Evolutionary conservation across 306 rosid genomes (phyloP).

Genomic region (Betula pendula): DNA sequence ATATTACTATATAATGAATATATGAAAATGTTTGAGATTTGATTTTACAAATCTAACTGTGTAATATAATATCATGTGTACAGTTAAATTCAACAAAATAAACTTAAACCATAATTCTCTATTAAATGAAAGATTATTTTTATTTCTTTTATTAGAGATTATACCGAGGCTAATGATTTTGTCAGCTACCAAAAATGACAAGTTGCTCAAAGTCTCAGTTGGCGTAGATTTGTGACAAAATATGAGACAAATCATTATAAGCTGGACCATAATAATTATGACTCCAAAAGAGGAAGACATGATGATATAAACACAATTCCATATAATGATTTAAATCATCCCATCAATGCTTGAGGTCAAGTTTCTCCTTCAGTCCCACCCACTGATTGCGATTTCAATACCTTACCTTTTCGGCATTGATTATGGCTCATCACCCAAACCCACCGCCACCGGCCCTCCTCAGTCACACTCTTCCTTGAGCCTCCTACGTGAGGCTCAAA

Average conservation of each 20-base stretch:
- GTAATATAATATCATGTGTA: no score
- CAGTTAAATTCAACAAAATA: no score
- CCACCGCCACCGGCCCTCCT: not conserved
- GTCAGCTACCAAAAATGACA: no score
- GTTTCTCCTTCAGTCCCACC: slow-evolving; percentile 31
- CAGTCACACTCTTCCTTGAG: not conserved
- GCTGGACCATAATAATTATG: not conserved
- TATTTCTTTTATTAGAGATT: not conserved
- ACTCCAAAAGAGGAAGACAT: not conserved
- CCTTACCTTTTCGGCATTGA: slow-evolving; percentile 41
- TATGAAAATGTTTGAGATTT: no score
- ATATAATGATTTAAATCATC: slow-evolving; percentile 13
- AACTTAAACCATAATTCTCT: no score
- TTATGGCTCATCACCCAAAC: slow-evolving; percentile 23
- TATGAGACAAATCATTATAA: slow-evolving; percentile 8
- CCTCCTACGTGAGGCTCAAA: not conserved
- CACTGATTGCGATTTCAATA: slow-evolving; percentile 42
- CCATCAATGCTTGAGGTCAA: slow-evolving; percentile 17
- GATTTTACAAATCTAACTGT: no score
- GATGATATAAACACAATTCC: not conserved
- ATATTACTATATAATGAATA: no score
- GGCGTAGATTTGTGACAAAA: not conserved
- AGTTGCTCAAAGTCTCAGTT: not conserved
- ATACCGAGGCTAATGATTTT: not conserved
- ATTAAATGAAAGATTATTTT: no score